Conservation (phyloP, 1,284 basidiomycete genomes). For the Cryptococcus hybrid region DNA sequence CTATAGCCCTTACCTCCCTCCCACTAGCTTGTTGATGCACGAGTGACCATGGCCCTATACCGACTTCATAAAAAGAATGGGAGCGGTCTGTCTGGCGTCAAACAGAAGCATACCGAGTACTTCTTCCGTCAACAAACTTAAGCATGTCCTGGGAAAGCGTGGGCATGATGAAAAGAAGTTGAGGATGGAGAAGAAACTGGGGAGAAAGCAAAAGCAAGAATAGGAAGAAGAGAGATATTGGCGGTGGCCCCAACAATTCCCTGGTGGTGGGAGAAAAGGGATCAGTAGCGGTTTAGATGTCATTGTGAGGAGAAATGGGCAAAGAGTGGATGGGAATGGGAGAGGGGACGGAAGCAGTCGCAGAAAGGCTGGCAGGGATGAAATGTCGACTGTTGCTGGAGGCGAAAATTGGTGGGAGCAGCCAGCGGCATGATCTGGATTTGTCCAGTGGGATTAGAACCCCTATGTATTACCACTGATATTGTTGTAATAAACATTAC, state of each 20-base stretch:
- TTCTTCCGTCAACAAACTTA: conserved; percentile 22
- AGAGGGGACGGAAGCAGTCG: conserved; percentile 6
- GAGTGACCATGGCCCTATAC: conserved; percentile 95
- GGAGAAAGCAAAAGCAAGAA: conserved; percentile 17
- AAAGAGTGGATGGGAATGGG: conserved; percentile 22
- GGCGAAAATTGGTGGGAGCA: background rate
- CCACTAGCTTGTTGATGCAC: conserved; percentile 79
- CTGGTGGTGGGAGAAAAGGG: conserved; percentile 63
- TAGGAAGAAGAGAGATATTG: conserved; percentile 9
- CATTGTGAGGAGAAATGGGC: conserved; percentile 52
- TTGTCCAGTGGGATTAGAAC: no score
- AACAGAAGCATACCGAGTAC: conserved; percentile 38
- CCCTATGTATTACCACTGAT: no score
- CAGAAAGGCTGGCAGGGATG: background rate
- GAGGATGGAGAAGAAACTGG: conserved; percentile 25
- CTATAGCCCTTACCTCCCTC: background rate
- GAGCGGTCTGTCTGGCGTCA: conserved; percentile 56
- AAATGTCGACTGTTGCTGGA: background rate
- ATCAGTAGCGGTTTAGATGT: conserved; percentile 71
- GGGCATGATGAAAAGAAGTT: conserved; percentile 28
- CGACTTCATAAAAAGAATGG: conserved; percentile 82
- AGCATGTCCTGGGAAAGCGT: conserved; percentile 22
- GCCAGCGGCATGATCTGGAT: background rate
- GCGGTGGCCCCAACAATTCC: conserved; percentile 37
- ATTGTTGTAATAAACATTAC: no score